Percentiles rank a stretch among this genome's conserved stretches.
Conservation (phyloP, 257 asterid genomes). For the Ballota nigra region DNA sequence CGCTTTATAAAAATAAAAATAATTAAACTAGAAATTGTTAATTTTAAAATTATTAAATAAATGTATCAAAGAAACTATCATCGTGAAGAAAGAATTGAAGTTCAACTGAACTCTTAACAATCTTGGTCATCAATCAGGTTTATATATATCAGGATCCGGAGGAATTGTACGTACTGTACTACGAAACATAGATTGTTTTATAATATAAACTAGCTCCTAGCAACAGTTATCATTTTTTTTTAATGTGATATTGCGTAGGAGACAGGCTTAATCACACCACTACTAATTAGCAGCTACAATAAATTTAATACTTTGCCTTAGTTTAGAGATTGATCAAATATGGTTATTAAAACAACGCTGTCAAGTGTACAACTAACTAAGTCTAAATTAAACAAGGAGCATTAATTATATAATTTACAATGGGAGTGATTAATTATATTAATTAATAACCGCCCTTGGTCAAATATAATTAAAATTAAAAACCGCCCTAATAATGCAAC, state of each 20-base stretch:
- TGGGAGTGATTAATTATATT: neutral
- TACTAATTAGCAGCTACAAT: neutral
- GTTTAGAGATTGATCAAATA: neutral
- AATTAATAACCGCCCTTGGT: conserved; percentile 17
- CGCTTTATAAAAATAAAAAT: neutral
- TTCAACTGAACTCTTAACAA: neutral
- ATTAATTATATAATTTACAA: neutral
- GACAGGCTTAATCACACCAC: conserved; percentile 14
- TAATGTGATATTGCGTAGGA: conserved; percentile 11
- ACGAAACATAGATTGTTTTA: conserved; percentile 5
- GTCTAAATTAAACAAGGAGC: conserved; percentile 5
- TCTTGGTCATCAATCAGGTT: neutral
- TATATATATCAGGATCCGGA: neutral
- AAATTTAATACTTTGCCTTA: neutral
- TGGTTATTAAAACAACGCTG: neutral
- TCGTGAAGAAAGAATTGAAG: neutral
- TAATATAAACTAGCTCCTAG: conserved; percentile 4
- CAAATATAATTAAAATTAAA: conserved; percentile 26
- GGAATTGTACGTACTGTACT: conserved; percentile 19
- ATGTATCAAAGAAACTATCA: neutral
- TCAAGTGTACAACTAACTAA: conserved; percentile 31
- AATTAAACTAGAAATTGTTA: neutral
- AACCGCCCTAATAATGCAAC: conserved; percentile 68
- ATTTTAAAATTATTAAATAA: neutral
- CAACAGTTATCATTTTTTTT: neutral